Conservation (phyloP, 2,329 filamentous ascomycete species). For the Colletotrichum spaethianum region DNA sequence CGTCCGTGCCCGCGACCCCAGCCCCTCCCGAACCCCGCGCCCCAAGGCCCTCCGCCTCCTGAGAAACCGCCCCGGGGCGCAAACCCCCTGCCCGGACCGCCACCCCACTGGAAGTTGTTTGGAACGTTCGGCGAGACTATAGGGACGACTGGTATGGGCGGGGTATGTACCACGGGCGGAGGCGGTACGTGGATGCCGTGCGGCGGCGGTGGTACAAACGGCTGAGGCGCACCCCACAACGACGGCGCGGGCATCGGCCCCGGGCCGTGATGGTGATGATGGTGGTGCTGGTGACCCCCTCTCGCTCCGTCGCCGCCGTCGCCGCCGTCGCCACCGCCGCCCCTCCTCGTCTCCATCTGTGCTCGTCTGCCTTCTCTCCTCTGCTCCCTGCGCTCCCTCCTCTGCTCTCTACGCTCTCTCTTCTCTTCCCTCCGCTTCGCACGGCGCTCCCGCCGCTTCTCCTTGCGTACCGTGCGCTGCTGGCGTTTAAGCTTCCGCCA, state of each 20-base stretch:
- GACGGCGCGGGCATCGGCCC: neutral
- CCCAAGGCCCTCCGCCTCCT: slow-evolving; percentile 12
- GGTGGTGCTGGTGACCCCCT: slow-evolving; percentile 12
- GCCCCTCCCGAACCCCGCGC: slow-evolving; percentile 24
- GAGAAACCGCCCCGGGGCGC: slow-evolving; percentile 1
- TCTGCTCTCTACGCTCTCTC: slow-evolving; percentile 50
- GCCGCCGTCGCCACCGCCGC: slow-evolving; percentile 4
- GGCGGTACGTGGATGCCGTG: slow-evolving; percentile 11
- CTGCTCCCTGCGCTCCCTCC: slow-evolving; percentile 50
- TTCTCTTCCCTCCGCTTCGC: slow-evolving; percentile 47
- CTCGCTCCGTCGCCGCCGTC: slow-evolving; percentile 1
- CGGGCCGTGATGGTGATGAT: slow-evolving; percentile 17
- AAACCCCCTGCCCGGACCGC: slow-evolving; percentile 1
- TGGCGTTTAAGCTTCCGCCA: slow-evolving; percentile 56
- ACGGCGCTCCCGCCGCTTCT: slow-evolving; percentile 46
- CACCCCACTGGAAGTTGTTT: slow-evolving; percentile 19
- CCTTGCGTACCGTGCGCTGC: slow-evolving; percentile 49
- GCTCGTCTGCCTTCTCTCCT: slow-evolving; percentile 50
- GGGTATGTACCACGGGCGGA: slow-evolving; percentile 14
- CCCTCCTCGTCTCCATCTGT: slow-evolving; percentile 49
- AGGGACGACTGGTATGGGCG: slow-evolving; percentile 15
- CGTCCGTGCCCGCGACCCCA: slow-evolving; percentile 11
- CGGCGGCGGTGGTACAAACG: slow-evolving; percentile 29
- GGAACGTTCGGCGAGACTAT: neutral
- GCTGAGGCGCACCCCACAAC: slow-evolving; percentile 22